phyloP scores from a whole-genome alignment of 371 early-diverging fungal genomes.

The Mortierella sp. region DNA sequence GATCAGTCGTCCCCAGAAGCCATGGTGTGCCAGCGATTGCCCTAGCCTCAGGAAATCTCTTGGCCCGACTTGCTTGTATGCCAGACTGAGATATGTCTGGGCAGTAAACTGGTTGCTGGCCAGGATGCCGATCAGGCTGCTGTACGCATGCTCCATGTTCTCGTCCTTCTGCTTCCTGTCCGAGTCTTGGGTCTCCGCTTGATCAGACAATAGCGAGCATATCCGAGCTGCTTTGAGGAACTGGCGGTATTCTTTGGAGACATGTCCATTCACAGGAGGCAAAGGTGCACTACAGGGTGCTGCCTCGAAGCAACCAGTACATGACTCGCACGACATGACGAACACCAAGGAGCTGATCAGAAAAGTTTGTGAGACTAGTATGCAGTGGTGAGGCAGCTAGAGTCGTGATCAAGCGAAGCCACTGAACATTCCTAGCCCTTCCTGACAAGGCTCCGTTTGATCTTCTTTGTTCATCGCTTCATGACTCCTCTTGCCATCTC shows the following conservation, averaged over 20 bases:
- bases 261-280: constrained; percentile 26
- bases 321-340: constrained; percentile 51
- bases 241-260: constrained; percentile 49
- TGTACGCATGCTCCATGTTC: constrained; percentile 37
- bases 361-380: too few relatives aligned
- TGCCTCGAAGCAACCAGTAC: constrained; percentile 50
- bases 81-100: constrained; percentile 31
- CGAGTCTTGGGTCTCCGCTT: background rate
- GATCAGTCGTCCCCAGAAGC: constrained; percentile 45
- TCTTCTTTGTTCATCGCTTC: background rate
- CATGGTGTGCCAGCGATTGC: constrained; percentile 37
- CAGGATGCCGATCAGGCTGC: constrained; percentile 27
- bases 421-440: background rate
- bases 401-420: background rate
- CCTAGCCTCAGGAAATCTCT: constrained; percentile 21
- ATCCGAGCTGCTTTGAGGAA: constrained; percentile 36
- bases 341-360: too few relatives aligned
- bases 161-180: background rate
- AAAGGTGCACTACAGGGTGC: constrained; percentile 42
- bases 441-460: too few relatives aligned
- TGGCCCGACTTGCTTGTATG: constrained; percentile 39
- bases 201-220: constrained; percentile 1
- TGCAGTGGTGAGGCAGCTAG: too few relatives aligned
- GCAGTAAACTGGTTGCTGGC: constrained; percentile 43
- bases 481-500: background rate